phyloP scores from a whole-genome alignment of 2,329 filamentous ascomycete species.

The Gyromitra esculenta region DNA sequence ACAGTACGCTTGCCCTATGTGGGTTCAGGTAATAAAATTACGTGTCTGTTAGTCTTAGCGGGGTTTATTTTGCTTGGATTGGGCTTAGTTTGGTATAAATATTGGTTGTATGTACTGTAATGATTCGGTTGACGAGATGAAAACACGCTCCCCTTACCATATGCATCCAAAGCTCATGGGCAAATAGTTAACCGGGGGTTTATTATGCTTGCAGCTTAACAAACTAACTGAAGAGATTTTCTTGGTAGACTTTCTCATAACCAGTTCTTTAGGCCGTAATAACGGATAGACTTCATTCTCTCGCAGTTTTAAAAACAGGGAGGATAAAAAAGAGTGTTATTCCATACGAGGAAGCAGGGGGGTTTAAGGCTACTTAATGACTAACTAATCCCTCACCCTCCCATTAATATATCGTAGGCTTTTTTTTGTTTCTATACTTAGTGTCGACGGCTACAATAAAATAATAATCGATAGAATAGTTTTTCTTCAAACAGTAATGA shows the following conservation, averaged over 20 bases:
- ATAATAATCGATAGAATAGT: neutral
- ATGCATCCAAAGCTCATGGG: too few relatives aligned
- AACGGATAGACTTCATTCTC: neutral
- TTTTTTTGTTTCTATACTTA: neutral
- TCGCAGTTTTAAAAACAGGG: neutral
- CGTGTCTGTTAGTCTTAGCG: too few relatives aligned
- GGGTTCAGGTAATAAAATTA: too few relatives aligned
- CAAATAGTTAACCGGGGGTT: too few relatives aligned
- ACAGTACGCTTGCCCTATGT: too few relatives aligned
- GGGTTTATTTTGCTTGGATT: too few relatives aligned
- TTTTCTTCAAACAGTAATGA: neutral
- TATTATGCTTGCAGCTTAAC: neutral
- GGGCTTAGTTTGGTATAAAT: neutral
- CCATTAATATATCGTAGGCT: neutral
- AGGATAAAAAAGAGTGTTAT: neutral
- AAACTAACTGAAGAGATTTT: neutral
- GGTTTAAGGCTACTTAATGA: neutral
- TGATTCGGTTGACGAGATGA: too few relatives aligned
- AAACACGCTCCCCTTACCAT: too few relatives aligned
- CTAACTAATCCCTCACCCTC: neutral
- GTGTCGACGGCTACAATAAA: constrained; percentile 17
- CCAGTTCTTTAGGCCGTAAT: neutral
- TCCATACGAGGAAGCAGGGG: neutral
- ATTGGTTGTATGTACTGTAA: too few relatives aligned
- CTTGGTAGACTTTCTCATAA: neutral